These are phyloP conservation scores for Atractiella rhizophila DNA, from an alignment of 768 basidiomycete genomes.

Conservation along the genomic window DNA sequence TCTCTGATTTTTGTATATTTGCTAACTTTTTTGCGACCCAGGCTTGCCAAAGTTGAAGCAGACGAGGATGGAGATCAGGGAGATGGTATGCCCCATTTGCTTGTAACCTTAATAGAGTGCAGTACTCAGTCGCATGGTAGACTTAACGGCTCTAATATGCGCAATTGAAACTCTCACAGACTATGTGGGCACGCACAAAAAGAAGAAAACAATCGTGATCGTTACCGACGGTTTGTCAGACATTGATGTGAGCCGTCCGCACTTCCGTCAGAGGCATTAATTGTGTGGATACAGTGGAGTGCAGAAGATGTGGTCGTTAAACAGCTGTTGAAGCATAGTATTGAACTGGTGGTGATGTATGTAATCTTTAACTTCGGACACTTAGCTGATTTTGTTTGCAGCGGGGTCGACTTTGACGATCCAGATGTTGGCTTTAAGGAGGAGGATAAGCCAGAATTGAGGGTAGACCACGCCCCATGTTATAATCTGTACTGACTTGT, in stretches of 20 bases:
- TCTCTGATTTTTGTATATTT: too few species aligned
- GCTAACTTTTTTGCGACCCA: too few species aligned
- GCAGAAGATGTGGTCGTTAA: conserved; percentile 26
- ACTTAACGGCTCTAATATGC: conserved; percentile 67
- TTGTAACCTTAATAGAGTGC: too few species aligned
- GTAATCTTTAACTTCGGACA: neutral
- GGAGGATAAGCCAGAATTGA: conserved; percentile 41
- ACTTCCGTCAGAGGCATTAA: too few species aligned
- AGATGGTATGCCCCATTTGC: too few species aligned
- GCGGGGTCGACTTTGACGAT: conserved; percentile 75
- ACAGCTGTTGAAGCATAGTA: conserved; percentile 36
- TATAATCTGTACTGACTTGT: neutral
- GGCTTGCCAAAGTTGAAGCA: too few species aligned
- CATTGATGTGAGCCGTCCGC: too few species aligned
- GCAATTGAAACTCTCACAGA: conserved; percentile 50
- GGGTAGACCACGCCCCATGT: conserved; percentile 29
- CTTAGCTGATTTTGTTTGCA: conserved; percentile 19
- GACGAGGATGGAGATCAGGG: too few species aligned
- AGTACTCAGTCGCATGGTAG: too few species aligned
- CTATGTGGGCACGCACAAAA: conserved; percentile 42
- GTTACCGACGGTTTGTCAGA: conserved; percentile 64
- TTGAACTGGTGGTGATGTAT: conserved; percentile 48
- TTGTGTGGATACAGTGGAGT: too few species aligned
- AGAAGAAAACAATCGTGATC: conserved; percentile 63
- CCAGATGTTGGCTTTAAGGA: conserved; percentile 38